Conservation (phyloP, 768 basidiomycete genomes). For the Pisolithus marmoratus region DNA sequence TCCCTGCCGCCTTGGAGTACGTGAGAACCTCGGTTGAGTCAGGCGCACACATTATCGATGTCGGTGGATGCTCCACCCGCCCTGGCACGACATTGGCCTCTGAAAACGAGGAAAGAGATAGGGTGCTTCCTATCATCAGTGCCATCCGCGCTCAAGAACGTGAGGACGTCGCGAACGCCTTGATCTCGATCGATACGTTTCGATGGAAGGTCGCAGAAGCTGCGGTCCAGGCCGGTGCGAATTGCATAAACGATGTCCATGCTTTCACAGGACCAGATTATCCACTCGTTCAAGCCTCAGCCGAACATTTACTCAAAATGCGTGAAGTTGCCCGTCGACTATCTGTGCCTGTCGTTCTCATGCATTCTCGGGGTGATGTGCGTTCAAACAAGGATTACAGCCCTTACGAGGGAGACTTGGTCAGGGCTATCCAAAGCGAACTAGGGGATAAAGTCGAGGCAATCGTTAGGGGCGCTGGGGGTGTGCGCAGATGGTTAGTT, state of each 20-base stretch:
- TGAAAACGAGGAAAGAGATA: slow-evolving; percentile 58
- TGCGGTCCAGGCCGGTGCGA: slow-evolving; percentile 77
- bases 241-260: slow-evolving; percentile 91
- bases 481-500: slow-evolving; percentile 82
- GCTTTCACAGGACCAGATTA: slow-evolving; percentile 66
- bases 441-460: slow-evolving; percentile 61
- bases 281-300: slow-evolving; percentile 26
- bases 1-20: slow-evolving; percentile 52
- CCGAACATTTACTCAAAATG: slow-evolving; percentile 52
- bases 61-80: slow-evolving; percentile 92
- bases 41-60: slow-evolving; percentile 78
- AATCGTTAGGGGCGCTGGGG: slow-evolving; percentile 61
- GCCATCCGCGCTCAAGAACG: slow-evolving; percentile 41
- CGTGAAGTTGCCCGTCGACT: slow-evolving; percentile 55
- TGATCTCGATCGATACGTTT: slow-evolving; percentile 26
- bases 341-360: slow-evolving; percentile 78
- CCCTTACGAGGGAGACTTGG: slow-evolving; percentile 42
- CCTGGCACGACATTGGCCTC: slow-evolving; percentile 69
- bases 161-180: slow-evolving; percentile 4
- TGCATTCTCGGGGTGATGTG: slow-evolving; percentile 91
- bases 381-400: slow-evolving; percentile 64
- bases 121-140: slow-evolving; percentile 69
- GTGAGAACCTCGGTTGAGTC: slow-evolving; percentile 40
- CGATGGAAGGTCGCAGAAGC: slow-evolving; percentile 61
- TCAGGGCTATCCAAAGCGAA: slow-evolving; percentile 67